These are phyloP conservation scores for Panicum hallii DNA, from an alignment of 202 grass and related monocot species.

Conservation along the genomic window DNA sequence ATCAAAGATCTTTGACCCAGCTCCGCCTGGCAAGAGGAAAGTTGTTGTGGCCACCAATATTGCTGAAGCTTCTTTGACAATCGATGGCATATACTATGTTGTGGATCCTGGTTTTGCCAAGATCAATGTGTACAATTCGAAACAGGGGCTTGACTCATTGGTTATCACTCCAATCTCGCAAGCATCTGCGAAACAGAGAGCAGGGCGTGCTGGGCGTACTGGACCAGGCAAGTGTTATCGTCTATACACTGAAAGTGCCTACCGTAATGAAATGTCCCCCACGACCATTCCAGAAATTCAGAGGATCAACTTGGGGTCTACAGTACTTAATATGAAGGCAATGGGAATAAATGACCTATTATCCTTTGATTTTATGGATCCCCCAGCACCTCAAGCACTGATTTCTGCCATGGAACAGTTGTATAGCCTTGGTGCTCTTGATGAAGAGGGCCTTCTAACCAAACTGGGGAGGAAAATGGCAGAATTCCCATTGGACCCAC, in stretches of 20 bases:
- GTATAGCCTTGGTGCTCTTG: slow-evolving; percentile 88
- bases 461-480: slow-evolving; percentile 99
- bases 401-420: slow-evolving; percentile 96
- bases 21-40: slow-evolving; percentile 95
- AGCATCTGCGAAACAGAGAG: slow-evolving; percentile 93
- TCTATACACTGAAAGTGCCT: slow-evolving; percentile 96
- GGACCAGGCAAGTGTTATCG: slow-evolving; percentile 93
- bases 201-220: slow-evolving; percentile 90
- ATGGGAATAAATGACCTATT: slow-evolving; percentile 98
- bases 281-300: slow-evolving; percentile 97
- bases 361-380: slow-evolving; percentile 99
- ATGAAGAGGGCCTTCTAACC: slow-evolving; percentile 95
- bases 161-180: slow-evolving; percentile 98
- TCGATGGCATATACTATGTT: slow-evolving; percentile 97
- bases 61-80: slow-evolving; percentile 93
- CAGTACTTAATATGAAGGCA: slow-evolving; percentile 93
- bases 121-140: slow-evolving; percentile 94
- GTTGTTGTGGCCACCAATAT: slow-evolving; percentile 97
- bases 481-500: slow-evolving; percentile 94
- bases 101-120: slow-evolving; percentile 97
- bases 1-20: slow-evolving; percentile 93
- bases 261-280: slow-evolving; percentile 94
- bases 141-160: slow-evolving; percentile 88
- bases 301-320: slow-evolving; percentile 84
- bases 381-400: slow-evolving; percentile 88